A percentile compares a stretch with the other conserved stretches of the same genome.
These are phyloP conservation scores for Solanum hybrid DNA, from an alignment of 305 asterid species.

Conservation along the genomic window DNA sequence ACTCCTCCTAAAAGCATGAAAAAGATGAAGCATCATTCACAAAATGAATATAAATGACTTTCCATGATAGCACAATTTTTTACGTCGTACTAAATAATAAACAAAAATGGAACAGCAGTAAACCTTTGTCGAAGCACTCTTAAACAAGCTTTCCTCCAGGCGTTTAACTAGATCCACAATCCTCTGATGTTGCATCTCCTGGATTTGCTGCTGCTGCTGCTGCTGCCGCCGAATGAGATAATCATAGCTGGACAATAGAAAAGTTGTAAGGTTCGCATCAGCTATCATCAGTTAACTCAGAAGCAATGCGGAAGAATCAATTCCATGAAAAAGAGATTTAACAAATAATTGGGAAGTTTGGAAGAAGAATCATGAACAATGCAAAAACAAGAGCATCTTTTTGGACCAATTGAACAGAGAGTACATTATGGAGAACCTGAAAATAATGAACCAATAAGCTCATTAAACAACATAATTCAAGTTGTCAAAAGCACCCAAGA, in stretches of 20 bases:
- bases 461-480: not conserved
- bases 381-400: not conserved
- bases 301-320: not conserved
- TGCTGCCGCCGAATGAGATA: slow-evolving; percentile 47
- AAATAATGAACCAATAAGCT: not conserved
- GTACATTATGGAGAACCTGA: not conserved
- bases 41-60: slow-evolving; percentile 1
- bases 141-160: slow-evolving; percentile 73
- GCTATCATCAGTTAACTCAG: not conserved
- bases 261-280: slow-evolving; percentile 15
- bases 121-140: slow-evolving; percentile 70
- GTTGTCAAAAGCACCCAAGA: not conserved
- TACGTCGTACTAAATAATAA: not conserved
- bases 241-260: slow-evolving; percentile 50
- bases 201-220: slow-evolving; percentile 47
- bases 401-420: not conserved
- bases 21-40: slow-evolving; percentile 2
- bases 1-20: slow-evolving; percentile 61
- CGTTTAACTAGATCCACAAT: slow-evolving; percentile 61
- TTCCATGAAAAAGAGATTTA: not conserved
- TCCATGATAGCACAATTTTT: not conserved
- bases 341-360: not conserved
- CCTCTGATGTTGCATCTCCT: slow-evolving; percentile 34
- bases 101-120: slow-evolving; percentile 6
- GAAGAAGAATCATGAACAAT: not conserved